Evolutionary conservation across 768 basidiomycete species (phyloP), one percentile per base, ranked within the genome.

Genomic region (Agrocybe pediades): DNA sequence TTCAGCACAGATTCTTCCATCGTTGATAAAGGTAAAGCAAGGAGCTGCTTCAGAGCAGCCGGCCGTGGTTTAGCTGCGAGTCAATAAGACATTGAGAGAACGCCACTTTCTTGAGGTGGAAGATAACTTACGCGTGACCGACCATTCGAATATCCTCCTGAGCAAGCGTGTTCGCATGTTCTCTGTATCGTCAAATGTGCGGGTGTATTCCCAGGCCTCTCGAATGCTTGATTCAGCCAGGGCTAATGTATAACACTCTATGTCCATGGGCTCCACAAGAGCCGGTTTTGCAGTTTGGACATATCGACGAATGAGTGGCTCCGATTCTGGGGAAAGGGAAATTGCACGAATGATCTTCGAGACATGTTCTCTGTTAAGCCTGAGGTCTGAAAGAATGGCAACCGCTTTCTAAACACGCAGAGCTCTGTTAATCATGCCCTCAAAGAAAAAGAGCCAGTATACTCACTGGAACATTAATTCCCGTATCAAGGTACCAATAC

Each of bases 401-500:
- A 93, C 82, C 0, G 89, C 91, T 55, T 75, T 78, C 90, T 90
- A 54, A 29, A 49, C 13, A 26, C 45, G 42, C 45, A 16, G 5
- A 23, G 23, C 43, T 27, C 36, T n/a, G 27, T 48, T 45, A 41
- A 36, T 45, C 13, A 15, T 8, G 11, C 1, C 5, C 21, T 25
- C 2, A 27, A 42, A 40, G 6, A 2, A 36, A 6, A 26, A 43
- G 44, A 27, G 41, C 44, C 6, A 40, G 20, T 9, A 80, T 4
- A 36, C 87, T 57, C 67, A 92, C 90, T 43, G 79, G 67, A 46
- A 88, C 66, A 41, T 84, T 74, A n/a, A 78, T 74, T 9, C 87
- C 88, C 2, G 82, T 78, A 69, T 94, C 92, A 54, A 94, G 71
- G 66, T 83, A 72, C 87, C 88, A 94, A 71, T 93, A 93, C 63